Evolutionary conservation across 495 filamentous ascomycete genomes (phyloP).

Genomic region (Penicillium flavigenum): DNA sequence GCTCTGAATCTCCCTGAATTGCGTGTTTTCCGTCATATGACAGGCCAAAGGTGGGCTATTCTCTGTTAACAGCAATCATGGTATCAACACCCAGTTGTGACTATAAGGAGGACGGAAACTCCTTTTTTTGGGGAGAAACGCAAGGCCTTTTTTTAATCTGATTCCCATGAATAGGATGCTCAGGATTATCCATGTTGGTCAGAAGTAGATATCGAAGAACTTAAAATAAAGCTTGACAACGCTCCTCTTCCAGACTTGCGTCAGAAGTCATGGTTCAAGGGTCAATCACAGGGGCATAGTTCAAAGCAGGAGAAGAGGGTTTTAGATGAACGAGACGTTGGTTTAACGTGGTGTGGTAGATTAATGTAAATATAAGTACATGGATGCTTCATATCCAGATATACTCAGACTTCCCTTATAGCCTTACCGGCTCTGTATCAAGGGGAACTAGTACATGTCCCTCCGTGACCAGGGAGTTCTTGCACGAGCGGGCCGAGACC

Average conservation of each 20-base stretch:
- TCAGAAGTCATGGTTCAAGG: too few species aligned
- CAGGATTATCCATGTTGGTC: conserved; percentile 32
- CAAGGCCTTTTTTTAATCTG: background rate
- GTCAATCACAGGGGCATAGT: too few species aligned
- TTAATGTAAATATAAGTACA: conserved; percentile 2
- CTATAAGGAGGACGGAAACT: conserved; percentile 43
- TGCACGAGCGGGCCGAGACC: conserved; percentile 25
- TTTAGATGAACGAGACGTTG: background rate
- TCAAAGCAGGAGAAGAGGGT: too few species aligned
- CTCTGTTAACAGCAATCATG: too few species aligned
- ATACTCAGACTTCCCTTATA: conserved; percentile 16
- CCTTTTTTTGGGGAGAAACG: conserved; percentile 47
- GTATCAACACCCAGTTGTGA: conserved; percentile 24
- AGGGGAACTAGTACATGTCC: conserved; percentile 32
- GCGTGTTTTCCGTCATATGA: conserved; percentile 54
- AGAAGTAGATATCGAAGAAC: conserved; percentile 15
- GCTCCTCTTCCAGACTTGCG: too few species aligned
- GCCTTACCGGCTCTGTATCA: conserved; percentile 37
- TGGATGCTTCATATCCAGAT: background rate
- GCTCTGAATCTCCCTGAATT: conserved; percentile 57
- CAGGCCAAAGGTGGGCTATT: conserved; percentile 31
- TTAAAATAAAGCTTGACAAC: too few species aligned
- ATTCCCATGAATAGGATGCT: too few species aligned
- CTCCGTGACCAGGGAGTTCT: conserved; percentile 37
- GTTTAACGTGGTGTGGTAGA: background rate